These are phyloP conservation scores for Schwanniomyces sp. DNA, from an alignment of 805 yeast genomes.

Conservation along the genomic window DNA sequence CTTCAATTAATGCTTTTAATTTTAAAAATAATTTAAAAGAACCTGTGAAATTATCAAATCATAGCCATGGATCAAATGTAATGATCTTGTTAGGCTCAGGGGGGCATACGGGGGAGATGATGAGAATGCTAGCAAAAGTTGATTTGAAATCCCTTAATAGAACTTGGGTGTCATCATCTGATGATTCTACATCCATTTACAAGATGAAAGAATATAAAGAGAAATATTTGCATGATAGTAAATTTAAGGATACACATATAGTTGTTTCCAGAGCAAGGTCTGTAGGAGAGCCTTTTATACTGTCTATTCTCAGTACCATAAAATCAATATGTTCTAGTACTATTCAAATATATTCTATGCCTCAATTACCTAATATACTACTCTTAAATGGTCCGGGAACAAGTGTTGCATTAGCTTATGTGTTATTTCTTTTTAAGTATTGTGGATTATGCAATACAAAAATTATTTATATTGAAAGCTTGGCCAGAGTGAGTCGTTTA, in stretches of 20 bases:
- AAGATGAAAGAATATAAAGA: slow-evolving; percentile 40
- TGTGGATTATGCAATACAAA: slow-evolving; percentile 48
- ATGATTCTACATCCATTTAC: slow-evolving; percentile 49
- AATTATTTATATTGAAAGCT: slow-evolving; percentile 79
- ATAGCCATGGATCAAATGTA: slow-evolving; percentile 22
- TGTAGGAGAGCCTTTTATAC: slow-evolving; percentile 54
- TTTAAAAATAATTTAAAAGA: not conserved
- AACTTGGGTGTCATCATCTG: slow-evolving; percentile 48
- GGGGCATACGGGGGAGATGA: slow-evolving; percentile 96
- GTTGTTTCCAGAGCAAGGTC: slow-evolving; percentile 56
- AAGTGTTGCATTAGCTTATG: slow-evolving; percentile 64
- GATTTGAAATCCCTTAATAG: slow-evolving; percentile 23
- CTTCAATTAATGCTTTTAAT: slow-evolving; percentile 12
- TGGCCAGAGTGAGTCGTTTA: slow-evolving; percentile 75
- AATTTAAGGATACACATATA: slow-evolving; percentile 18
- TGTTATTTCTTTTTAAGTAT: slow-evolving; percentile 51
- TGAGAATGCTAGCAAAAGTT: slow-evolving; percentile 56
- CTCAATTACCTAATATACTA: slow-evolving; percentile 42
- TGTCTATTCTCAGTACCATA: slow-evolving; percentile 48
- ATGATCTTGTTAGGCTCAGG: slow-evolving; percentile 89
- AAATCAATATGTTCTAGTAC: slow-evolving; percentile 33
- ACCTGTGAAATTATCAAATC: slow-evolving; percentile 4
- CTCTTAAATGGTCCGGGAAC: slow-evolving; percentile 84
- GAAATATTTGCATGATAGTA: slow-evolving; percentile 7
- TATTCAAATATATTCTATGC: slow-evolving; percentile 21